Percentiles rank a stretch among this genome's conserved stretches.
phyloP scores from a whole-genome alignment of 2,329 filamentous ascomycete species.

The Trichoderma cornu-damae region DNA sequence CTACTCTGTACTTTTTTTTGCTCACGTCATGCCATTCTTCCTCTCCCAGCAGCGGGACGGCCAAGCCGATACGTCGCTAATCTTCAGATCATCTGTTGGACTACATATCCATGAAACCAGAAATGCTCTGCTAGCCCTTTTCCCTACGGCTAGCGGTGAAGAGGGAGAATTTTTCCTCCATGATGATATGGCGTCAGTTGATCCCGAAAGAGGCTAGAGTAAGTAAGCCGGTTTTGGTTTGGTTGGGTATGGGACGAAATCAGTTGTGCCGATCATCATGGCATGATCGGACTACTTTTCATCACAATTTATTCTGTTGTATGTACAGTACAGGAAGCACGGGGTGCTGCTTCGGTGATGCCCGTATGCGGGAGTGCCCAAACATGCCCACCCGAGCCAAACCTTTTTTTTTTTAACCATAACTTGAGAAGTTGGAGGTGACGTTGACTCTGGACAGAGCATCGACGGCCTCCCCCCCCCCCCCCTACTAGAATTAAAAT shows the following conservation, averaged over 20 bases:
- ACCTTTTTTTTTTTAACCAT: not conserved
- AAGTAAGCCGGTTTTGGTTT: not conserved
- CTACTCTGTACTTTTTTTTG: too few species aligned
- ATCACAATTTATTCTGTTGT: slow-evolving; percentile 2
- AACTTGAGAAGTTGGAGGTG: not conserved
- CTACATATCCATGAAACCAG: not conserved
- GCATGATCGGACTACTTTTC: not conserved
- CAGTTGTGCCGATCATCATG: slow-evolving; percentile 5
- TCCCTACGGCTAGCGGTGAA: not conserved
- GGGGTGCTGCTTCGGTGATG: not conserved
- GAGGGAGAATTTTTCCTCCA: not conserved
- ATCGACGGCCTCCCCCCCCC: not conserved
- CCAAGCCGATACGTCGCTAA: not conserved
- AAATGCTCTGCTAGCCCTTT: not conserved
- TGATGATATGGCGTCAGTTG: not conserved
- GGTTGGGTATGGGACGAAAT: not conserved
- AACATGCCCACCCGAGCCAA: not conserved
- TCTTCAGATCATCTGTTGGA: not conserved
- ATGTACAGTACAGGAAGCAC: not conserved
- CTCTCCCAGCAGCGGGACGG: not conserved
- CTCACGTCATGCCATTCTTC: too few species aligned
- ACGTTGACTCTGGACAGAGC: too few species aligned
- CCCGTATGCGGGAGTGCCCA: slow-evolving; percentile 5
- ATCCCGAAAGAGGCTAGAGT: not conserved
- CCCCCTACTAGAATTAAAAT: not conserved